Conservation (phyloP, 1,284 basidiomycete species). For the Bothia castanella region DNA sequence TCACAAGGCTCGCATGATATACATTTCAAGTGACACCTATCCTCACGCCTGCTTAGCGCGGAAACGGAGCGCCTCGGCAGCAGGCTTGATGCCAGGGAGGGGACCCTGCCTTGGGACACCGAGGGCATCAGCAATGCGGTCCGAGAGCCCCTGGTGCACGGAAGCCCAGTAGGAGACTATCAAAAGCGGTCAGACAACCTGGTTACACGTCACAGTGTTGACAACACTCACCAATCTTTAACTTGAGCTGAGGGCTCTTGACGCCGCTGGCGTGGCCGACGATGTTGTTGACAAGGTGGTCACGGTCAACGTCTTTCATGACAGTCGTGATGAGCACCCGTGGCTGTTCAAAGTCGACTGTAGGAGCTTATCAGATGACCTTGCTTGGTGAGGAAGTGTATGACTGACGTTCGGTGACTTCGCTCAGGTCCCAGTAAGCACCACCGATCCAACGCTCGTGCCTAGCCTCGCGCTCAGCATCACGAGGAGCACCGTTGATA, state of each 20-base stretch:
- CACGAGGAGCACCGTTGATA: conserved; percentile 37
- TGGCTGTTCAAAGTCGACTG: conserved; percentile 91
- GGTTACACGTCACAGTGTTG: neutral
- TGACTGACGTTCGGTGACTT: conserved; percentile 73
- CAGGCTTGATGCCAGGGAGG: conserved; percentile 57
- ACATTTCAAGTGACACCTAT: neutral
- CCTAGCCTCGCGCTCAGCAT: conserved; percentile 38
- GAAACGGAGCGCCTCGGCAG: conserved; percentile 55
- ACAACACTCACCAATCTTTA: conserved; percentile 58
- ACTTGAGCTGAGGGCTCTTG: conserved; percentile 63
- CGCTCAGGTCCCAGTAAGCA: conserved; percentile 71
- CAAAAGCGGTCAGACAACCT: conserved; percentile 4
- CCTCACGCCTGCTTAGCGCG: conserved; percentile 24
- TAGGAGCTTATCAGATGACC: neutral
- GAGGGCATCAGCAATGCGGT: conserved; percentile 72
- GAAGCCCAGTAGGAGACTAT: conserved; percentile 78
- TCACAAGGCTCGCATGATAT: neutral
- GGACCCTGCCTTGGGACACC: conserved; percentile 57
- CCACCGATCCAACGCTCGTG: conserved; percentile 78
- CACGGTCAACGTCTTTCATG: conserved; percentile 63
- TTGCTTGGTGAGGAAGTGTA: neutral
- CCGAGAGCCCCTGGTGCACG: conserved; percentile 68
- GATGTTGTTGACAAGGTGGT: conserved; percentile 75
- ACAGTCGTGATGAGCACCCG: conserved; percentile 77
- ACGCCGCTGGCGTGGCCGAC: conserved; percentile 68